These are phyloP conservation scores for Prunus kanzakura DNA, from an alignment of 306 rosid species.

Conservation along the genomic window DNA sequence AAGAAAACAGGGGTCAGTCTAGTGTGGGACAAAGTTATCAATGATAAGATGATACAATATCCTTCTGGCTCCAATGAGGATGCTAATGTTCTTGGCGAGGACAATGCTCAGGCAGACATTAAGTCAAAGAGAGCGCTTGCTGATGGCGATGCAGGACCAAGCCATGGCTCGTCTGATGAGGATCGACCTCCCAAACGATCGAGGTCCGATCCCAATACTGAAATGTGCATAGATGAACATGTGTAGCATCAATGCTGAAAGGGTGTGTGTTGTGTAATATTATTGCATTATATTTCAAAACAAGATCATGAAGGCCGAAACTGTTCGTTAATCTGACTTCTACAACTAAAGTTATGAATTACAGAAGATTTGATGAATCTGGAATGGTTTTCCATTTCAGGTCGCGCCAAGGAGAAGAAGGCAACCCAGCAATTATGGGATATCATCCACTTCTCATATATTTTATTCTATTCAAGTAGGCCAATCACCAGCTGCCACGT, in stretches of 20 bases:
- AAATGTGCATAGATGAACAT: neutral
- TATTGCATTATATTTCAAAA: too few relatives aligned
- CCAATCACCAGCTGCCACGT: too few relatives aligned
- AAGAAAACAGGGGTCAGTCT: conserved; percentile 19
- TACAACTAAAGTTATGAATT: too few relatives aligned
- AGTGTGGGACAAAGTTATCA: neutral
- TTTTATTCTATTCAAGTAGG: too few relatives aligned
- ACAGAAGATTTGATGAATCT: too few relatives aligned
- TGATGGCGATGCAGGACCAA: neutral
- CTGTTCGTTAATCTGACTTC: too few relatives aligned
- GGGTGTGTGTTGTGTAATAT: neutral
- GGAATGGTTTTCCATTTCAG: too few relatives aligned
- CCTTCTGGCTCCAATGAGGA: neutral
- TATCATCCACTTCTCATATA: too few relatives aligned
- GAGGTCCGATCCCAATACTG: neutral
- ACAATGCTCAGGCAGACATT: neutral
- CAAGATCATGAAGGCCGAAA: too few relatives aligned
- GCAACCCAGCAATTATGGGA: too few relatives aligned
- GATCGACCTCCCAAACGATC: neutral
- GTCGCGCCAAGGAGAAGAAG: too few relatives aligned
- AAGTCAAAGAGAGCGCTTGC: neutral
- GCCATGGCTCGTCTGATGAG: neutral
- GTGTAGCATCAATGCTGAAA: neutral
- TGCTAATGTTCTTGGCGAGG: neutral
- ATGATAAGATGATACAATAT: neutral